Conservation (phyloP, 1,284 basidiomycete species). For the Trametes hirsuta region DNA sequence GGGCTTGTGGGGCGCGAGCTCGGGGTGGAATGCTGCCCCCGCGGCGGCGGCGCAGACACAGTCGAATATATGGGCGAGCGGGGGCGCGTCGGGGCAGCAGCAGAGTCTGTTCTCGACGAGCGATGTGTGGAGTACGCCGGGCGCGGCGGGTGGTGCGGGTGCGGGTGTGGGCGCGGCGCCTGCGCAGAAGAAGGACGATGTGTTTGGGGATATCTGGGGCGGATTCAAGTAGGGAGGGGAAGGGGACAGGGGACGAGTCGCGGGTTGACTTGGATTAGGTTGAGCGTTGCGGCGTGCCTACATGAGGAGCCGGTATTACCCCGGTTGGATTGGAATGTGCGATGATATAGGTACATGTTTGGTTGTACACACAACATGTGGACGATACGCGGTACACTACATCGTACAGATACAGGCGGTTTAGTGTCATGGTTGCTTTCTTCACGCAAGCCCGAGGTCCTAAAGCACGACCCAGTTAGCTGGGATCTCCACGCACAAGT, state of each 20-base stretch:
- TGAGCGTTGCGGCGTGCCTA: constrained; percentile 59
- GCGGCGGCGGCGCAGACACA: constrained; percentile 34
- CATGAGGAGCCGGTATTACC: constrained; percentile 65
- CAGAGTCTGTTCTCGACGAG: constrained; percentile 46
- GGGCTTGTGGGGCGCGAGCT: constrained; percentile 66
- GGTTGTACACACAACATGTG: constrained; percentile 7
- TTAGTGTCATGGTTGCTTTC: neutral
- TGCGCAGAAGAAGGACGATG: constrained; percentile 73
- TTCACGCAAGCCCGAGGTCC: constrained; percentile 26
- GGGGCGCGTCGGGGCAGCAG: constrained; percentile 33
- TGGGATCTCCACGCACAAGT: neutral
- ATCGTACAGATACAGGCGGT: neutral
- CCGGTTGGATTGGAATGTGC: neutral
- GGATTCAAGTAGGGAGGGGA: constrained; percentile 59
- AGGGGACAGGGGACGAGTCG: neutral
- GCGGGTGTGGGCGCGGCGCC: constrained; percentile 24
- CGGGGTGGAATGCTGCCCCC: constrained; percentile 54
- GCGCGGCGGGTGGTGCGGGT: constrained; percentile 12
- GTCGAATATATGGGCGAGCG: constrained; percentile 47
- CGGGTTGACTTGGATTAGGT: neutral
- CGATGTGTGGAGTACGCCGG: constrained; percentile 53
- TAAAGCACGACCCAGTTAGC: neutral
- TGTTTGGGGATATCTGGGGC: constrained; percentile 81
- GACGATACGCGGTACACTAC: neutral
- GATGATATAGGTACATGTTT: constrained; percentile 5